Evolutionary conservation across 2,329 filamentous ascomycete species (phyloP), one percentile per base, ranked within the genome.

Genomic region (Pseudogymnoascus sp.): DNA sequence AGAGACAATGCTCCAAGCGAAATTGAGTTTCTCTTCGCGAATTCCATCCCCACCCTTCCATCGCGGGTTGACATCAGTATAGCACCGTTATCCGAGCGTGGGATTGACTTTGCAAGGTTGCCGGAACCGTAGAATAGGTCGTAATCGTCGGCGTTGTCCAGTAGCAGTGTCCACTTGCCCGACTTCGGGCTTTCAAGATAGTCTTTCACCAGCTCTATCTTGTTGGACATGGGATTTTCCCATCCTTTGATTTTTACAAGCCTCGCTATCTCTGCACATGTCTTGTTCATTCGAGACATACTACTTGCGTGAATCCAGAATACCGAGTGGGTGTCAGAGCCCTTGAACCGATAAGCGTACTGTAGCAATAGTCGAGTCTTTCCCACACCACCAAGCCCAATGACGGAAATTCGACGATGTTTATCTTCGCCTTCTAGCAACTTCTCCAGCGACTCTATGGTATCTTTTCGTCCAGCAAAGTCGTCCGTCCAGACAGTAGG

Each of bases 291-390:
- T 61, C 69, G 75, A 11, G 72, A 73, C 16, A 67, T 65, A 64
- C 74, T 77, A 24, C 72, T 70, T 7, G 75, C 77, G 6, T 76
- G 73, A 3, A 81, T 71, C 78, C 76, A 82, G 64, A 82, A 75
- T 59, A 82, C 68, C 0, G 74, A 77, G 4, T 74, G 71, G 1
- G 72, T 72, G 35, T 70, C 56, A 38, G 72, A 70, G 6, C 75
- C 61, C 62, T 71, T 75, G 2, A 70, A 71, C 69, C 72, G 75
- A 68, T 79, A 73, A 2, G 75, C 77, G 31, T 79, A 64, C 63
- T 78, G 71, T 1, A 80, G 68, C 6, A 71, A 75, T 2, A 79
- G 64, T 46, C 76, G 73, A 2, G 77, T 77, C 65, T 79, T 79
- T 5, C 77, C 77, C 2, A 76, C 67, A 6, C 78, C 77, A 14